phyloP scores from a whole-genome alignment of 352 stramenopile species.

The Pythium utonaiense region DNA sequence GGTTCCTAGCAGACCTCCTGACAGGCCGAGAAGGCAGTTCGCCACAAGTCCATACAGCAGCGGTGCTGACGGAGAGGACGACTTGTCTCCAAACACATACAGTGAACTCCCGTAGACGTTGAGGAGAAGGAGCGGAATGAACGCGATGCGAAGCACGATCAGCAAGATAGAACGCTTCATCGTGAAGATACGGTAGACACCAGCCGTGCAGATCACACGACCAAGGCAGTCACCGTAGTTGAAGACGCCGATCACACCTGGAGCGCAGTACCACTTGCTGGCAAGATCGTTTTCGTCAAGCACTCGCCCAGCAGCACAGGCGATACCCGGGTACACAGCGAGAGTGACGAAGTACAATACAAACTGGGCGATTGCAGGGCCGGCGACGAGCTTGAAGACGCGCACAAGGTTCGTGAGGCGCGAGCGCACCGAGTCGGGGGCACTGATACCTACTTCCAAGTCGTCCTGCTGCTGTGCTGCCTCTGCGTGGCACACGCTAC shows the following conservation, averaged over 20 bases:
- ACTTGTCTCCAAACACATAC: conserved; percentile 40
- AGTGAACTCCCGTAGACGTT: conserved; percentile 46
- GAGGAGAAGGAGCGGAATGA: conserved; percentile 56
- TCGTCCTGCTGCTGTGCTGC: conserved; percentile 24
- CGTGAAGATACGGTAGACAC: conserved; percentile 54
- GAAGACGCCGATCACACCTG: conserved; percentile 53
- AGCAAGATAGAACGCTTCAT: conserved; percentile 40
- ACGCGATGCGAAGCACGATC: conserved; percentile 44
- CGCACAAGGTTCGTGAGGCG: conserved; percentile 39
- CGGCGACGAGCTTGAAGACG: conserved; percentile 46
- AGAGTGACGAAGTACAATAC: conserved; percentile 61
- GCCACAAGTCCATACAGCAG: conserved; percentile 43
- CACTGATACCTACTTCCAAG: no score
- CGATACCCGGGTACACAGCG: conserved; percentile 46
- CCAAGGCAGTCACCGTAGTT: conserved; percentile 68
- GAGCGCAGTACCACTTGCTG: conserved; percentile 48
- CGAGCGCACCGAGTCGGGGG: conserved; percentile 7
- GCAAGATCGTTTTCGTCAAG: conserved; percentile 8
- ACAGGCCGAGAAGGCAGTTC: conserved; percentile 48
- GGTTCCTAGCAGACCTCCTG: conserved; percentile 53
- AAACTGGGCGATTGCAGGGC: conserved; percentile 48
- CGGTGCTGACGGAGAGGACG: conserved; percentile 2
- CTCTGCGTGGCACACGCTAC: conserved; percentile 28
- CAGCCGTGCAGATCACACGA: conserved; percentile 39
- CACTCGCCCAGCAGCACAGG: conserved; percentile 30